These are phyloP conservation scores for Lachnellula arida DNA, from an alignment of 2,329 filamentous ascomycete genomes.

Conservation along the genomic window DNA sequence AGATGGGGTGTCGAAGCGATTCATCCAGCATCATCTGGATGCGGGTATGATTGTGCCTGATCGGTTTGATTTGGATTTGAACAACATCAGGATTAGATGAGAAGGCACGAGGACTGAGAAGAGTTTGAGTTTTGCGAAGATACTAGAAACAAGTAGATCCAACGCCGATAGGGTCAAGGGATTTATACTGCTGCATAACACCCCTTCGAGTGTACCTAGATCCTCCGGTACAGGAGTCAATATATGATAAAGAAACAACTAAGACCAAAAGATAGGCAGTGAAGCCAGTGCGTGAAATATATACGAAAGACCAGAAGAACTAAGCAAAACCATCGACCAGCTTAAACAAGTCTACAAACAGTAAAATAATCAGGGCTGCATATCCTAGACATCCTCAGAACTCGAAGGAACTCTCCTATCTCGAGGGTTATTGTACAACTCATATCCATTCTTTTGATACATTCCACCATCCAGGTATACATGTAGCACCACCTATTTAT, in stretches of 20 bases:
- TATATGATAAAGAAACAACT: too few species aligned
- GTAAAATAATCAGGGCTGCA: background rate
- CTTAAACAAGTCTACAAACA: background rate
- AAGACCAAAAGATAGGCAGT: too few species aligned
- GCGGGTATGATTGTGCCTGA: conserved; percentile 9
- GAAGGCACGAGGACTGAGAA: too few species aligned
- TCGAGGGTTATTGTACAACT: background rate
- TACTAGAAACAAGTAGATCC: too few species aligned
- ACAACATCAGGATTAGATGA: conserved; percentile 5
- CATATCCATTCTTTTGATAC: conserved; percentile 3
- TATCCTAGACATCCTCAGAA: background rate
- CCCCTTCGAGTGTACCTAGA: too few species aligned
- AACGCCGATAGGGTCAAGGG: too few species aligned
- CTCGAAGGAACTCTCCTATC: background rate
- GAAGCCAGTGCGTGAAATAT: too few species aligned
- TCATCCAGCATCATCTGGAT: conserved; percentile 11
- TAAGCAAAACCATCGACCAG: background rate
- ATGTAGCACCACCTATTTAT: background rate
- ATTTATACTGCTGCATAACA: too few species aligned
- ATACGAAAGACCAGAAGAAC: too few species aligned
- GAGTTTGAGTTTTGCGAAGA: too few species aligned
- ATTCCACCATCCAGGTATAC: background rate
- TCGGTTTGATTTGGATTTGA: conserved; percentile 10
- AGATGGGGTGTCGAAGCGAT: conserved; percentile 7
- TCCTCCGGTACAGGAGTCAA: too few species aligned